Percentiles rank a stretch among this genome's conserved stretches.
Conservation (phyloP, 306 rosid genomes). For the Hippophae rhamnoides region DNA sequence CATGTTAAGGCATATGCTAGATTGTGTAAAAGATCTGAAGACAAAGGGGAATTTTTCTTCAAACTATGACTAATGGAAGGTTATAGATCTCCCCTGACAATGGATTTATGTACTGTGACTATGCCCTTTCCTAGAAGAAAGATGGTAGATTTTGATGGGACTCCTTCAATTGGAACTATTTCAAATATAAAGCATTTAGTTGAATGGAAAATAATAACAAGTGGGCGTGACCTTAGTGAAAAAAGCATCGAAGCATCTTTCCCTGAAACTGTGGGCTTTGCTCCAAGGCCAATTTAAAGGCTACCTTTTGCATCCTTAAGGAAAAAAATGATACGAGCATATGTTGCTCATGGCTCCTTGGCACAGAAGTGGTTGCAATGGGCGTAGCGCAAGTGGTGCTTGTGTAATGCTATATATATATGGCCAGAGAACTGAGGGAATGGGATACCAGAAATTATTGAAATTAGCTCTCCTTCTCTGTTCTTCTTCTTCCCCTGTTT, state of each 20-base stretch:
- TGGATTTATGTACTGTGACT: slow-evolving; percentile 81
- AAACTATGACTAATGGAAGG: slow-evolving; percentile 84
- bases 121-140: slow-evolving; percentile 89
- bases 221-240: slow-evolving; percentile 83
- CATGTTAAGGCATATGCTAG: slow-evolving; percentile 54
- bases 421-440: too few species aligned
- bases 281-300: slow-evolving; percentile 65
- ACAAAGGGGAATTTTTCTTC: slow-evolving; percentile 92
- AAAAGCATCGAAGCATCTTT: slow-evolving; percentile 91
- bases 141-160: slow-evolving; percentile 78
- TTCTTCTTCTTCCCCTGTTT: too few species aligned
- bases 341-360: too few species aligned
- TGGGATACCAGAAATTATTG: too few species aligned
- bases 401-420: too few species aligned
- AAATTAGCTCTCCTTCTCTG: too few species aligned
- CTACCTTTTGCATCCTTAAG: slow-evolving; percentile 10
- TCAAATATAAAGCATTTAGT: slow-evolving; percentile 80
- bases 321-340: too few species aligned
- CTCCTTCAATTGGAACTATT: slow-evolving; percentile 84
- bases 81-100: slow-evolving; percentile 71
- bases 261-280: slow-evolving; percentile 87
- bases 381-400: too few species aligned
- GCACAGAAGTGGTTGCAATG: too few species aligned
- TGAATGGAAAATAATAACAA: slow-evolving; percentile 76
- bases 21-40: slow-evolving; percentile 72